Evolutionary conservation across 2,329 filamentous ascomycete species (phyloP).

Genomic region (Cladosporium colombiae): DNA sequence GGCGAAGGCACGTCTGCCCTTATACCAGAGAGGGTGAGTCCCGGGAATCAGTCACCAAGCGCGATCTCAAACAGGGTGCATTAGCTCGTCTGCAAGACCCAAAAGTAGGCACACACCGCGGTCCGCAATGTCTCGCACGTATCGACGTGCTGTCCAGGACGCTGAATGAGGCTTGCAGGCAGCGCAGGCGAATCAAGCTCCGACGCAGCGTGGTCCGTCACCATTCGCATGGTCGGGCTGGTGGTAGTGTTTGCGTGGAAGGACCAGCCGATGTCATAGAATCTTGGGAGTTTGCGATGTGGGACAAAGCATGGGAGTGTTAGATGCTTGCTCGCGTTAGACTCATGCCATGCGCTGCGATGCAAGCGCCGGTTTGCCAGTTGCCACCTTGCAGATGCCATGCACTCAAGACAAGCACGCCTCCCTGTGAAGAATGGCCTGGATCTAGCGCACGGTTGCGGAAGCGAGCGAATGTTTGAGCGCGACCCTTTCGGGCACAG

Average conservation of each 20-base stretch:
- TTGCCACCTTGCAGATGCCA: not conserved
- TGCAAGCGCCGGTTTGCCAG: slow-evolving; percentile 11
- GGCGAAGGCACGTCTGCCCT: slow-evolving; percentile 26
- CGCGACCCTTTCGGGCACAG: not conserved
- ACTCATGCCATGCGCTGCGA: slow-evolving; percentile 18
- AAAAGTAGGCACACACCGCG: slow-evolving; percentile 23
- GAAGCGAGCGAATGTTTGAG: slow-evolving; percentile 3
- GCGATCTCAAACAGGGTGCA: slow-evolving; percentile 10
- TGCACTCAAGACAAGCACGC: not conserved
- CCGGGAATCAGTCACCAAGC: slow-evolving; percentile 17
- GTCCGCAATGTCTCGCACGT: slow-evolving; percentile 31
- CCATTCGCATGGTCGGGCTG: slow-evolving; percentile 19
- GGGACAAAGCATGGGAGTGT: slow-evolving; percentile 32
- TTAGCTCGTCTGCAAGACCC: slow-evolving; percentile 17
- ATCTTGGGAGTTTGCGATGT: slow-evolving; percentile 32
- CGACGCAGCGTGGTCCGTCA: not conserved
- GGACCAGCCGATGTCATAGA: slow-evolving; percentile 22
- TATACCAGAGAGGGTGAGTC: slow-evolving; percentile 29
- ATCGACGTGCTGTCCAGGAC: slow-evolving; percentile 24
- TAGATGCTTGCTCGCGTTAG: slow-evolving; percentile 17
- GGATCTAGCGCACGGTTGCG: not conserved
- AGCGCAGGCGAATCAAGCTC: slow-evolving; percentile 6
- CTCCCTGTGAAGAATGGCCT: not conserved
- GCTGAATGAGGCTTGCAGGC: slow-evolving; percentile 11
- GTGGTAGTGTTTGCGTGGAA: slow-evolving; percentile 25